Conservation (phyloP, 2,329 filamentous ascomycete species). For the Penicillium sp. region DNA sequence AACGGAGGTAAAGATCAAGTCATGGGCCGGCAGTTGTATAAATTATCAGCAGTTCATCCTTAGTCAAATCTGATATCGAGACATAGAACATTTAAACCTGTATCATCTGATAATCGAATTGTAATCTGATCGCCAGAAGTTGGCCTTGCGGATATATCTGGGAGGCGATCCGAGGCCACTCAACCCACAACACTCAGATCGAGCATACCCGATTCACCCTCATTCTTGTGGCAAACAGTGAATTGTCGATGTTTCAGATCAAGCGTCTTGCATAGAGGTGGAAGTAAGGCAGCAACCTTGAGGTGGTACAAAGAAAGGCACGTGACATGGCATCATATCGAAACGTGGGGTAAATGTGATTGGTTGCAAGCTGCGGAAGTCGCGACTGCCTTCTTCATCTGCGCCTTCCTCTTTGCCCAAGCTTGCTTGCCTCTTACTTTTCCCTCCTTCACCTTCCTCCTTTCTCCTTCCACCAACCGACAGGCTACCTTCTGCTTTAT, state of each 20-base stretch:
- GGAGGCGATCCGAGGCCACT: too few species aligned
- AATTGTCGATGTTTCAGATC: too few species aligned
- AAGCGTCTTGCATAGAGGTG: too few species aligned
- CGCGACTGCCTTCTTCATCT: neutral
- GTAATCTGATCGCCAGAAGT: neutral
- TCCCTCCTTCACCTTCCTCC: neutral
- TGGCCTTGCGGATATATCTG: neutral
- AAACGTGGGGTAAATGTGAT: neutral
- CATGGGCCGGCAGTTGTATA: too few species aligned
- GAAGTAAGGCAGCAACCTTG: neutral
- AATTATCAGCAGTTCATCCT: neutral
- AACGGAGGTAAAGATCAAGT: neutral
- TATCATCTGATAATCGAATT: neutral
- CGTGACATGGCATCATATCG: neutral
- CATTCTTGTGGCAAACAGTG: too few species aligned
- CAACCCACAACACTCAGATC: neutral
- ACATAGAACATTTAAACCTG: too few species aligned
- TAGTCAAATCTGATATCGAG: too few species aligned
- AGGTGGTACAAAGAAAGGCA: neutral
- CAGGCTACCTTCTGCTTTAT: neutral
- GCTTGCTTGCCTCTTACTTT: neutral
- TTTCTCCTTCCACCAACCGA: neutral
- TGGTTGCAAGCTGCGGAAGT: neutral
- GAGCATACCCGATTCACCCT: too few species aligned
- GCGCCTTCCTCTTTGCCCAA: neutral